A percentile compares a stretch with the other conserved stretches of the same genome.
Evolutionary conservation across 768 basidiomycete genomes (phyloP).

Genomic region (Amanita jacksonii): DNA sequence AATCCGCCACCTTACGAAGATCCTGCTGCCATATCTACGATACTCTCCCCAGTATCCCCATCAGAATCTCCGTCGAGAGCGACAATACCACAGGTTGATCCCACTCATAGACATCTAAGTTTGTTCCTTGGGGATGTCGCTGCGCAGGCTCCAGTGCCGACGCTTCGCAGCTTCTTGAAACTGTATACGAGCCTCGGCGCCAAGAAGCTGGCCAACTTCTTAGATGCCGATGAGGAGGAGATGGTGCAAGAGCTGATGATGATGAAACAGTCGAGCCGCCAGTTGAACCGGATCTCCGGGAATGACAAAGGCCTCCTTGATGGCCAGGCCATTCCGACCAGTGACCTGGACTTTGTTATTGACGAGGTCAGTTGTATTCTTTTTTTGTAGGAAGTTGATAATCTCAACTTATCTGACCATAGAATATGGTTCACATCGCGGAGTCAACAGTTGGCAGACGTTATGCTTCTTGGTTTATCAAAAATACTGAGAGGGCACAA

Average conservation of each 20-base stretch:
- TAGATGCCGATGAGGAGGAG: conserved; percentile 88
- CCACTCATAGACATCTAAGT: conserved; percentile 74
- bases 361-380: conserved; percentile 56
- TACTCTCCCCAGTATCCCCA: conserved; percentile 31
- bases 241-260: conserved; percentile 97
- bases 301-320: conserved; percentile 57
- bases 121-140: conserved; percentile 79
- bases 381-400: not conserved
- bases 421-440: conserved; percentile 97
- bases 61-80: conserved; percentile 23
- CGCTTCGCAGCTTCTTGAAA: conserved; percentile 86
- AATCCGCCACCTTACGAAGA: conserved; percentile 94
- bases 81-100: conserved; percentile 41
- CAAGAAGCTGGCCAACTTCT: conserved; percentile 84
- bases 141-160: conserved; percentile 70
- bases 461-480: conserved; percentile 96
- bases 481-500: conserved; percentile 88
- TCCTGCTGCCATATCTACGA: conserved; percentile 42
- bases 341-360: conserved; percentile 93
- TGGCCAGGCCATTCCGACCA: conserved; percentile 81
- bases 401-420: not conserved
- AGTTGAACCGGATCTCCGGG: conserved; percentile 57
- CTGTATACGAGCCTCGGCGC: conserved; percentile 92
- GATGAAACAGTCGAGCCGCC: conserved; percentile 82
- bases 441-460: conserved; percentile 90